These are phyloP conservation scores for Ophiobolus disseminans DNA, from an alignment of 2,329 filamentous ascomycete genomes.

Conservation along the genomic window DNA sequence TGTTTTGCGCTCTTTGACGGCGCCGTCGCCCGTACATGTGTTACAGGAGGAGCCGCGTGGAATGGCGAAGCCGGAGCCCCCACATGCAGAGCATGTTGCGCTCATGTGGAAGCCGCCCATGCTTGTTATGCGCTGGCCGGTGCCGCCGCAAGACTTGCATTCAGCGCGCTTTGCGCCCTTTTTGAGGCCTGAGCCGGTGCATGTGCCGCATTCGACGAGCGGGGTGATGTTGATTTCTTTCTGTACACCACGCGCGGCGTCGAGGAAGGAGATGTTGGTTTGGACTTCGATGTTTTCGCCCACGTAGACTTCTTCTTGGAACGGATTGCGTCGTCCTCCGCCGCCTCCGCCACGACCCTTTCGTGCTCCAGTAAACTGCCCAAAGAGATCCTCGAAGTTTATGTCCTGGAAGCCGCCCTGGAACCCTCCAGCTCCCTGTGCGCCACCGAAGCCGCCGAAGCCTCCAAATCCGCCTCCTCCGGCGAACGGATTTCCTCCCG, in stretches of 20 bases:
- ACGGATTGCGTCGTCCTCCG: conserved; percentile 68
- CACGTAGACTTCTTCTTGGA: conserved; percentile 82
- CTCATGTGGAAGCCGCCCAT: conserved; percentile 98
- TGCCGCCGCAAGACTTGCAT: conserved; percentile 84
- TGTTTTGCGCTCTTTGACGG: conserved; percentile 80
- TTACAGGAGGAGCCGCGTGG: conserved; percentile 83
- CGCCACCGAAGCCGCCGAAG: conserved; percentile 56
- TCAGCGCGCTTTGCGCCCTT: conserved; percentile 73
- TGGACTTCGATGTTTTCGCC: conserved; percentile 97
- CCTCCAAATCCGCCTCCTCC: conserved; percentile 52
- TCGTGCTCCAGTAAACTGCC: conserved; percentile 74
- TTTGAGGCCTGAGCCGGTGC: conserved; percentile 84
- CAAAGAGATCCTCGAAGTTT: conserved; percentile 96
- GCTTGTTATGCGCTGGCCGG: conserved; percentile 84
- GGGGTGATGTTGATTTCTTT: conserved; percentile 91
- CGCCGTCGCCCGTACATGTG: conserved; percentile 81
- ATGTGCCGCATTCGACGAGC: conserved; percentile 80
- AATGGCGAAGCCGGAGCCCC: conserved; percentile 76
- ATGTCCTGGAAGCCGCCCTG: conserved; percentile 80
- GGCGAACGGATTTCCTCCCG: conserved; percentile 70
- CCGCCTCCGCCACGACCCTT: conserved; percentile 49
- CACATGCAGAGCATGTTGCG: conserved; percentile 82
- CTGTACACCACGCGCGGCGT: conserved; percentile 87
- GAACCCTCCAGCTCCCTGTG: conserved; percentile 68
- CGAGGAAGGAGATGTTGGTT: conserved; percentile 91